Evolutionary conservation across 768 basidiomycete genomes (phyloP).

Genomic region (Guyanaporus albipodus): DNA sequence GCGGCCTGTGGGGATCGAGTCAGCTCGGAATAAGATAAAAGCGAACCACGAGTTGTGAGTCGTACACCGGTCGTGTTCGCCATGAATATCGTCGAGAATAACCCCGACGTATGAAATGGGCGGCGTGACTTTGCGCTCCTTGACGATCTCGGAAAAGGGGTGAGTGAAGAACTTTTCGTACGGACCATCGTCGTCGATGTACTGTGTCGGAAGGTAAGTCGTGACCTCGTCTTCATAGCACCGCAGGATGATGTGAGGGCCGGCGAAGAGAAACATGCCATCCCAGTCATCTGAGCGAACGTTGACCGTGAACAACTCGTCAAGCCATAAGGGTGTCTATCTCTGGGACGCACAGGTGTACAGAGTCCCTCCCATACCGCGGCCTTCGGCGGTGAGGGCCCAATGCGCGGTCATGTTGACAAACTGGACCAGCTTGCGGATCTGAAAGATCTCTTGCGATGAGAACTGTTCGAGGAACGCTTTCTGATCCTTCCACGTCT

Average conservation of each 20-base stretch:
- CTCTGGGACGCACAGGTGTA: background rate
- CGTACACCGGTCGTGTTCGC: background rate
- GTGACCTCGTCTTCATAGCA: slow-evolving; percentile 2
- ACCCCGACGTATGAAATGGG: background rate
- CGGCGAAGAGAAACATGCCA: slow-evolving; percentile 7
- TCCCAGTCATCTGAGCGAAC: background rate
- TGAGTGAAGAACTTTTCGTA: background rate
- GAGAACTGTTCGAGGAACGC: slow-evolving; percentile 4
- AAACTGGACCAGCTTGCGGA: background rate
- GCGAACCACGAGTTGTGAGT: background rate
- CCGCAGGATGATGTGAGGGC: slow-evolving; percentile 4
- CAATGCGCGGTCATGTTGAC: background rate
- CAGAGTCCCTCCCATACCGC: rapidly evolving
- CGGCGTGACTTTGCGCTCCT: background rate
- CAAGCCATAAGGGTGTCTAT: background rate
- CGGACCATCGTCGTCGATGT: background rate
- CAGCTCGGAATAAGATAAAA: background rate
- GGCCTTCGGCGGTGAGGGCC: background rate
- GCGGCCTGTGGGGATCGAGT: background rate
- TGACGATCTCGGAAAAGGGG: background rate
- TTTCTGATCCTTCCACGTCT: slow-evolving; percentile 1
- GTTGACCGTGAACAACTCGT: background rate
- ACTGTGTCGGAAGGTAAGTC: background rate
- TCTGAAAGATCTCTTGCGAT: slow-evolving; percentile 2
- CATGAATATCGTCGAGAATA: slow-evolving; percentile 3